phyloP scores from a whole-genome alignment of 2,329 filamentous ascomycete species.

The Massarina eburnea region DNA sequence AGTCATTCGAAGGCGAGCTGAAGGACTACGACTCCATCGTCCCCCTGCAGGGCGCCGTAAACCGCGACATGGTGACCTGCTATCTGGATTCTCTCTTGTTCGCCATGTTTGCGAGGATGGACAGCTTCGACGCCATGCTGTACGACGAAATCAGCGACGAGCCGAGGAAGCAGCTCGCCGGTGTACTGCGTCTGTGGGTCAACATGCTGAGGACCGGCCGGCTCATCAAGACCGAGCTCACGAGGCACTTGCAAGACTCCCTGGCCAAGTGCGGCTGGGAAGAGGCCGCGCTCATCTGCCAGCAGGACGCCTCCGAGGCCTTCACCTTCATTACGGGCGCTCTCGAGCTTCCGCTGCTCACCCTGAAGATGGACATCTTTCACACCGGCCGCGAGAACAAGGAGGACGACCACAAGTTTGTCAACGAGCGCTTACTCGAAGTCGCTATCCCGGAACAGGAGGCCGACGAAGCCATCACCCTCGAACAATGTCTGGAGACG shows the following conservation, averaged over 20 bases:
- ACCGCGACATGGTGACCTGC: constrained; percentile 85
- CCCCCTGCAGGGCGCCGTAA: constrained; percentile 80
- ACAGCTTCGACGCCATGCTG: constrained; percentile 90
- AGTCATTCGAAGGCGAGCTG: constrained; percentile 78
- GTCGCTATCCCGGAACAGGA: constrained; percentile 79
- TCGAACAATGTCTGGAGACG: constrained; percentile 89
- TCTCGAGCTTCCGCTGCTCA: constrained; percentile 81
- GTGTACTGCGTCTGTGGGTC: constrained; percentile 83
- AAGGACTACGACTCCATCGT: constrained; percentile 71
- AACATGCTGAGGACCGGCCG: constrained; percentile 85
- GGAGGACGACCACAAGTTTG: constrained; percentile 88
- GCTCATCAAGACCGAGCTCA: constrained; percentile 83
- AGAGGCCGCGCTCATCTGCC: constrained; percentile 73
- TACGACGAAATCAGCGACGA: constrained; percentile 77
- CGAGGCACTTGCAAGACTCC: constrained; percentile 77
- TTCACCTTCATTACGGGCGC: constrained; percentile 94
- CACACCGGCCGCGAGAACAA: constrained; percentile 84
- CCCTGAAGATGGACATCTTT: constrained; percentile 91
- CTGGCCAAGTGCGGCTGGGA: constrained; percentile 86
- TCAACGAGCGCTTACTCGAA: constrained; percentile 88
- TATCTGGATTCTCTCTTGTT: constrained; percentile 90
- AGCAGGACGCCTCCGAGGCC: constrained; percentile 94
- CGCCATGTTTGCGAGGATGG: constrained; percentile 89
- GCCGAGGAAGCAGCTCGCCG: constrained; percentile 70
- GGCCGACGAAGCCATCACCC: constrained; percentile 69